These are phyloP conservation scores for Ganoderma boninense DNA, from an alignment of 1,284 basidiomycete genomes.

Conservation along the genomic window DNA sequence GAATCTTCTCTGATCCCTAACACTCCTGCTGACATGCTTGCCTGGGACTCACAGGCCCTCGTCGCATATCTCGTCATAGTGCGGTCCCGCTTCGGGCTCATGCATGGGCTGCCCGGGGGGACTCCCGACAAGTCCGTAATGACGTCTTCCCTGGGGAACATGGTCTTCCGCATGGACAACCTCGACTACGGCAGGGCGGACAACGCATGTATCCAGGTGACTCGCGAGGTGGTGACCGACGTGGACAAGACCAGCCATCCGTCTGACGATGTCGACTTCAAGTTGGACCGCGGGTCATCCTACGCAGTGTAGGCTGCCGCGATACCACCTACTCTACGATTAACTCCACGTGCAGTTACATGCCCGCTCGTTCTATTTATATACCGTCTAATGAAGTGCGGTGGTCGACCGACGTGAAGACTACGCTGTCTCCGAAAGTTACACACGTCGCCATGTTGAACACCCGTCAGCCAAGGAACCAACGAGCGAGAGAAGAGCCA, in stretches of 20 bases:
- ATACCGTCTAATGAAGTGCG: not conserved
- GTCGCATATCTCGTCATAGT: conserved; percentile 18
- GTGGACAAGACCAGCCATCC: not conserved
- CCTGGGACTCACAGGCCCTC: conserved; percentile 8
- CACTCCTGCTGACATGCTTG: not conserved
- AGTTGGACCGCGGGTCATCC: not conserved
- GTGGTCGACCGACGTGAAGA: not conserved
- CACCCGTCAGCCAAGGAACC: not conserved
- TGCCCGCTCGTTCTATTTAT: not conserved
- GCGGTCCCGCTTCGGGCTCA: conserved; percentile 19
- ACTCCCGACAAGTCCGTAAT: not conserved
- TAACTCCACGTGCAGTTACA: not conserved
- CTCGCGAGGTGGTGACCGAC: conserved; percentile 2
- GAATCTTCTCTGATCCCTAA: not conserved
- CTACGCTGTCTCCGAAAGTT: not conserved
- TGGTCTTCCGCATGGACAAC: not conserved
- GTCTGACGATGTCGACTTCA: not conserved
- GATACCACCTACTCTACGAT: not conserved
- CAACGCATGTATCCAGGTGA: not conserved
- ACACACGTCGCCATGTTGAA: not conserved
- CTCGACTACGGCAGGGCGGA: not conserved
- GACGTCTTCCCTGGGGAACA: not conserved
- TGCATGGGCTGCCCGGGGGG: conserved; percentile 6
- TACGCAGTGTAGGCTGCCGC: not conserved
- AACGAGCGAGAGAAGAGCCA: not conserved